Evolutionary conservation across 305 asterid genomes (phyloP), one percentile per base, ranked within the genome.

Genomic region (Fraxinus nigra): DNA sequence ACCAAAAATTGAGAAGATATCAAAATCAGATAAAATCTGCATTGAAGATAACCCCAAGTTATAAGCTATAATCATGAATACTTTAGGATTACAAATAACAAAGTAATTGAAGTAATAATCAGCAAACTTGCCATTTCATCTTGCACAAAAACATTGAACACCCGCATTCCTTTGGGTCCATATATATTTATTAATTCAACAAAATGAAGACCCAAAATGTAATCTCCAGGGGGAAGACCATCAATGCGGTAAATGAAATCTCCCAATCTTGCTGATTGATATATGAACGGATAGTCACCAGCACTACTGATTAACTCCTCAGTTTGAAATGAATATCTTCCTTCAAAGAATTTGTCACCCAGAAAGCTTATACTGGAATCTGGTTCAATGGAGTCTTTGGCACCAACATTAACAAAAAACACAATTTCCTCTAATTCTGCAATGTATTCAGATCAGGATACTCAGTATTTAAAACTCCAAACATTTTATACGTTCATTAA

Each of bases 131-230:
- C 99, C 99, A 92, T 93, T 59, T 96, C 98, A 18, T 94, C 98
- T 87, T 96, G 98, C 86, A 96, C 73, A 85, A 86, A 91, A 59
- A 96, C 97, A 85, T 90, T 83, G 69, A 96, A 96, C 40, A 91
- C 90, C 32, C 99, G 91, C 97, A 96, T 87, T 34, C 98, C 99
- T 89, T 94, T 94, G 1, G 99, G 99, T 28, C 99, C 99, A 81
- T 73, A 70, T 7, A 85, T 89, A 84, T 96, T 91, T 73, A 96
- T 96, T 73, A 96, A 94, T 86, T 96, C 99, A 2, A 87, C 94
- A 80, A 96, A 96, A 86, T 96, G 99, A 80, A 96, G 98, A 84
- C 94, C 99, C 18, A 94, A 54, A 74, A 85, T 78, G 87, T 91
- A 96, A 72, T 91, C 88, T 83, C 98, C 98, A 3, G 95, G 87